Base-by-base conservation (phyloP, 116 monocot genomes). In the Phalaenopsis hybrid region DNA sequence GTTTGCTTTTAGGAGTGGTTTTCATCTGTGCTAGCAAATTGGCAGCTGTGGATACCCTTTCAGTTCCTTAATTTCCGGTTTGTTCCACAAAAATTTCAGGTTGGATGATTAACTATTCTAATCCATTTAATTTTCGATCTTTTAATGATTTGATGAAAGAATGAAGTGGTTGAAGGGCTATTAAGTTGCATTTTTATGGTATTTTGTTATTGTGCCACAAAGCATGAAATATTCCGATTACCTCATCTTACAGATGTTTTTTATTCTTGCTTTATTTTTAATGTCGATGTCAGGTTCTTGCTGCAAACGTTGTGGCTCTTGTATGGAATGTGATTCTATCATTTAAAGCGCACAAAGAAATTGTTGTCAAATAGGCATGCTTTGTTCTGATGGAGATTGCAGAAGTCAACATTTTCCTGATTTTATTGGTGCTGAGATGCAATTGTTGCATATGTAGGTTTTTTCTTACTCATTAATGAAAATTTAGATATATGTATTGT, bases 21-120 rank as follows among this genome's bases (percentile, higher is more conserved):
- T 89, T 85, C 95, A 83, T 84, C 95, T 59, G 89, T 98, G 46
- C 13, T 95, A 57, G 98, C 93, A 80, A 93, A 92, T 85, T 98
- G 98, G 98, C 95, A 98, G 70, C 78, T 98, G 34, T 98, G 98
- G 95, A 93, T 98, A 70, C 98, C 98, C 10, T 98, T 98, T 74
- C 98, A 98, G 80, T 98, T 98, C 87, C 93, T 98, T 34, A 95
- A 95, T 80, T 98, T 98, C 52, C 88, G 80, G 80, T 95, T 98
- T 86, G 93, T 98, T 68, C 98, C 98, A 6, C 98, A 98, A 50
- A 89, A 93, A 57, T 88, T 95, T 84, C 95, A 98, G 95, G 98
- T 98, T 78, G 78, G 59, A 9, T 44, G 45, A 57, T 11, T 20
- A 34, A 61, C 79, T 80, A 1, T 8, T 65, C 4, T 65, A 65